phyloP scores from a whole-genome alignment of 768 basidiomycete genomes.

The Dioszegia aurantiaca region DNA sequence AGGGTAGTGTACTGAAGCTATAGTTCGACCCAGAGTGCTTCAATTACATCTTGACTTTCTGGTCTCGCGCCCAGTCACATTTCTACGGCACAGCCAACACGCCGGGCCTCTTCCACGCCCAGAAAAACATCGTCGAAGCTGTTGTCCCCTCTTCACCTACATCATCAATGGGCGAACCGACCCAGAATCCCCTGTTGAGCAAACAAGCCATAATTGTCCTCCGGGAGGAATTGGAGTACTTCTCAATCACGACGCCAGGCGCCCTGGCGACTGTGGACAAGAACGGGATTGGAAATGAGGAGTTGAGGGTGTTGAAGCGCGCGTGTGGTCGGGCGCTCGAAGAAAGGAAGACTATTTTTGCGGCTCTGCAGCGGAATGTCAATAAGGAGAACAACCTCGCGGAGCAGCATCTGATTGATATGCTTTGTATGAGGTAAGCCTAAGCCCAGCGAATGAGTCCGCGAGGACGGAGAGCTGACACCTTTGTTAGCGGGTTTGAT shows the following conservation, averaged over 20 bases:
- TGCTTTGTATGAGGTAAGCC: slow-evolving; percentile 98
- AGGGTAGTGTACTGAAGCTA: neutral
- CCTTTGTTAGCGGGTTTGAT: slow-evolving; percentile 74
- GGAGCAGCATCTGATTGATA: slow-evolving; percentile 98
- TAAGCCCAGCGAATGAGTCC: too few relatives aligned
- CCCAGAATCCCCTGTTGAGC: slow-evolving; percentile 82
- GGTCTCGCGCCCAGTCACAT: slow-evolving; percentile 75
- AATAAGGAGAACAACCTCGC: slow-evolving; percentile 99
- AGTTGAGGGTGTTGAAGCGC: slow-evolving; percentile 75
- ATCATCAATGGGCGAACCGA: slow-evolving; percentile 12
- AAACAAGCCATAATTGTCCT: slow-evolving; percentile 99
- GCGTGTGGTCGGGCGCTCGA: slow-evolving; percentile 83
- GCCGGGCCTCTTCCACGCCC: slow-evolving; percentile 64
- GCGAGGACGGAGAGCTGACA: slow-evolving; percentile 13
- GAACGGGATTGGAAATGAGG: slow-evolving; percentile 59
- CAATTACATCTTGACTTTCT: slow-evolving; percentile 87
- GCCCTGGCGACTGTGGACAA: slow-evolving; percentile 24
- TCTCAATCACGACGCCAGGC: slow-evolving; percentile 69
- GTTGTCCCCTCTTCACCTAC: neutral
- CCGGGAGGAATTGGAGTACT: slow-evolving; percentile 96
- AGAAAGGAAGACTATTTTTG: slow-evolving; percentile 88
- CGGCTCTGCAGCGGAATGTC: slow-evolving; percentile 95
- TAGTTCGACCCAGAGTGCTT: slow-evolving; percentile 98
- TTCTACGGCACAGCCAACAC: slow-evolving; percentile 80
- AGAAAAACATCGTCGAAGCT: slow-evolving; percentile 56